phyloP scores from a whole-genome alignment of 805 yeast genomes.

The Pichia sporocuriosa region DNA sequence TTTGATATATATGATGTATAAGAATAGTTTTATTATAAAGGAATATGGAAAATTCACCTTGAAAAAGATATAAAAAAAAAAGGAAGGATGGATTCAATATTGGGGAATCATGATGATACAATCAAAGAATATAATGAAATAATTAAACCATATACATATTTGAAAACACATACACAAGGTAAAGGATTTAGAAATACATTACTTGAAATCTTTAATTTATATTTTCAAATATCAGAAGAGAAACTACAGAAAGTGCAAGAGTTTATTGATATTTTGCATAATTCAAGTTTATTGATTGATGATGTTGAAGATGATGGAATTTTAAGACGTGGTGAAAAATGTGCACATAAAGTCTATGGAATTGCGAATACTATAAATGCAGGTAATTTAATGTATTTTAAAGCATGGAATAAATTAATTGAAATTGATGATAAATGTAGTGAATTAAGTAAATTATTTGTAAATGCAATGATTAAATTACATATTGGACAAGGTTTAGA shows the following conservation, averaged over 20 bases:
- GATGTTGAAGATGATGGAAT: slow-evolving; percentile 80
- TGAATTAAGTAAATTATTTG: slow-evolving; percentile 34
- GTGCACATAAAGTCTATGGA: slow-evolving; percentile 76
- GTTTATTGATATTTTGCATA: slow-evolving; percentile 55
- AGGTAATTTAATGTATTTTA: slow-evolving; percentile 76
- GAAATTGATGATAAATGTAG: slow-evolving; percentile 20
- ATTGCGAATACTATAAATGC: slow-evolving; percentile 74
- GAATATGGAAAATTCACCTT: too few species aligned
- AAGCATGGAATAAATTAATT: slow-evolving; percentile 46
- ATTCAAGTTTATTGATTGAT: slow-evolving; percentile 66
- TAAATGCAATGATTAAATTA: slow-evolving; percentile 70
- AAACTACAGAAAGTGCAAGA: slow-evolving; percentile 36
- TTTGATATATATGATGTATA: too few species aligned
- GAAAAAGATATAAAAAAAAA: too few species aligned
- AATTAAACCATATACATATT: slow-evolving; percentile 43
- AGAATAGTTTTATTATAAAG: too few species aligned
- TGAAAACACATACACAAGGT: slow-evolving; percentile 42
- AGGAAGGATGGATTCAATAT: too few species aligned
- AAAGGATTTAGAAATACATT: slow-evolving; percentile 47
- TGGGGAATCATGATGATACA: not conserved
- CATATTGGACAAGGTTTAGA: slow-evolving; percentile 92
- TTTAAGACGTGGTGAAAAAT: slow-evolving; percentile 68
- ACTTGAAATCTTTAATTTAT: slow-evolving; percentile 47
- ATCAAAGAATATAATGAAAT: slow-evolving; percentile 23
- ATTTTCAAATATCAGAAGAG: slow-evolving; percentile 37